phyloP scores from a whole-genome alignment of 2,329 filamentous ascomycete species.

The Emergomyces pasteurianus region DNA sequence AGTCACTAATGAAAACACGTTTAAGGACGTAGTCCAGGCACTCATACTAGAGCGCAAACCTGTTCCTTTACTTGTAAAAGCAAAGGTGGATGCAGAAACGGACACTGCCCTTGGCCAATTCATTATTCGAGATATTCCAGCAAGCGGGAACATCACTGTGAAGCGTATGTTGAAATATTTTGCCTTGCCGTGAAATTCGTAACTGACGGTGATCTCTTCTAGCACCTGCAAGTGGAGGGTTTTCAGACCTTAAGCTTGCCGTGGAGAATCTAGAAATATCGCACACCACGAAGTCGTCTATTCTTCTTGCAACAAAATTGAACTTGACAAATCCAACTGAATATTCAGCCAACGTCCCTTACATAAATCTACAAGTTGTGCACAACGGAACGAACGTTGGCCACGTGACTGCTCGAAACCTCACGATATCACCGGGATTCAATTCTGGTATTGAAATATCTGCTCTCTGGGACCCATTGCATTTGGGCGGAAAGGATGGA shows the following conservation, averaged over 20 bases:
- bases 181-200: not conserved
- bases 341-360: constrained; percentile 75
- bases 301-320: constrained; percentile 58
- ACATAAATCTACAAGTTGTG: constrained; percentile 61
- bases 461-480: constrained; percentile 62
- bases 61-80: constrained; percentile 62
- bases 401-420: constrained; percentile 55
- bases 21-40: constrained; percentile 68
- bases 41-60: constrained; percentile 62
- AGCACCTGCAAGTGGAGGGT: constrained; percentile 48
- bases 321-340: constrained; percentile 85
- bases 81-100: constrained; percentile 71
- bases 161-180: constrained; percentile 61
- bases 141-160: constrained; percentile 70
- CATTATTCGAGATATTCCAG: constrained; percentile 71
- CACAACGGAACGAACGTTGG: constrained; percentile 65
- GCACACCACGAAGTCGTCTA: constrained; percentile 57
- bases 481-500: constrained; percentile 49
- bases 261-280: constrained; percentile 60
- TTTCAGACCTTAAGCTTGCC: constrained; percentile 46
- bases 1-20: constrained; percentile 67
- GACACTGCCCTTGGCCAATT: constrained; percentile 71
- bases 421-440: constrained; percentile 53
- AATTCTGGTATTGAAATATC: constrained; percentile 59
- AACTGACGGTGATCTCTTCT: constrained; percentile 8